Evolutionary conservation across 495 filamentous ascomycete genomes (phyloP).

Genomic region (Neurospora sp.): DNA sequence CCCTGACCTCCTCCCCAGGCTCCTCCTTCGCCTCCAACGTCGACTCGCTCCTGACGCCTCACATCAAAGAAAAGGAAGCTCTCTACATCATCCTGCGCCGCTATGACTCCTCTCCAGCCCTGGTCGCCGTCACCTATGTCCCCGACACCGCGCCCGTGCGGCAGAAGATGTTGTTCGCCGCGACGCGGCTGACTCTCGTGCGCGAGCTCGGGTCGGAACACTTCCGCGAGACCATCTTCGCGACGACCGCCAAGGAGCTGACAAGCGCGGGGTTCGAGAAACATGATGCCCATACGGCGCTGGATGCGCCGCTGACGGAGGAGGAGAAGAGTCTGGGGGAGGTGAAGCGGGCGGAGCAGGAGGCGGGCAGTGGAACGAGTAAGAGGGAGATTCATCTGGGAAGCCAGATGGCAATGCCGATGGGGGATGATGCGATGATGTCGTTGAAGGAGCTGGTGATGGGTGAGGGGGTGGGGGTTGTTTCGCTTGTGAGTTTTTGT

Average conservation of each 20-base stretch:
- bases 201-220: constrained; percentile 84
- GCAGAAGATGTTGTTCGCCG: constrained; percentile 92
- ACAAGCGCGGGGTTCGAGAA: constrained; percentile 62
- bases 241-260: constrained; percentile 64
- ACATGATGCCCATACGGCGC: constrained; percentile 57
- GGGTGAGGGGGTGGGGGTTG: too few species aligned
- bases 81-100: constrained; percentile 80
- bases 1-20: constrained; percentile 45
- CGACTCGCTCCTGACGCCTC: constrained; percentile 37
- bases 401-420: constrained; percentile 51
- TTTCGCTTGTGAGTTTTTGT: too few species aligned
- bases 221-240: constrained; percentile 69
- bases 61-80: constrained; percentile 63
- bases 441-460: too few species aligned
- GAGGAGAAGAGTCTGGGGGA: constrained; percentile 73
- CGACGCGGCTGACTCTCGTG: constrained; percentile 71
- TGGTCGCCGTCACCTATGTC: constrained; percentile 80
- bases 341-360: constrained; percentile 71
- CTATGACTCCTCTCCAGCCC: constrained; percentile 40
- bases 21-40: constrained; percentile 48
- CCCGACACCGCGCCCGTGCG: constrained; percentile 83
- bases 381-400: constrained; percentile 49
- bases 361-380: constrained; percentile 61
- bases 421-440: constrained; percentile 49
- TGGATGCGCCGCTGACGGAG: constrained; percentile 72